Percentiles rank a stretch among this genome's conserved stretches.
Conservation (phyloP, 176 grass and related monocot species). For the Aegilops sharonensis region DNA sequence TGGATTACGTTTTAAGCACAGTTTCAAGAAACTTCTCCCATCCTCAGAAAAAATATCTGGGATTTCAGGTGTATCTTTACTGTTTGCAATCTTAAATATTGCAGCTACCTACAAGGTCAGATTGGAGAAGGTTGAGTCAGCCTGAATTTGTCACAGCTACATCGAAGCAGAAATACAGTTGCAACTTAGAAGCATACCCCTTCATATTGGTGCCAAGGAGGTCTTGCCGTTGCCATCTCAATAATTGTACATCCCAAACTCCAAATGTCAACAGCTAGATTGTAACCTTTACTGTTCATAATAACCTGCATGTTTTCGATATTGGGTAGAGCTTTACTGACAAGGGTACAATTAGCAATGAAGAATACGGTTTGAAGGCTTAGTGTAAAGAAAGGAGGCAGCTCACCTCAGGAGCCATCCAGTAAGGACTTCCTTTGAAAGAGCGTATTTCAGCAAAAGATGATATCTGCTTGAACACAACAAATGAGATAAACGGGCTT, state of each 20-base stretch:
- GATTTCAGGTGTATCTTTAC: slow-evolving; percentile 96
- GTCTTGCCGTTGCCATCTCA: slow-evolving; percentile 94
- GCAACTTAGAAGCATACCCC: slow-evolving; percentile 64
- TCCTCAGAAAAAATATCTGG: slow-evolving; percentile 71
- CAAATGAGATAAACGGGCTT: slow-evolving; percentile 24
- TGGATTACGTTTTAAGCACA: slow-evolving; percentile 81
- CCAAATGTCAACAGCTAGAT: slow-evolving; percentile 92
- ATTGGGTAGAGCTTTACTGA: neutral
- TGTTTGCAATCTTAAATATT: slow-evolving; percentile 98
- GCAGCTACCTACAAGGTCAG: slow-evolving; percentile 76
- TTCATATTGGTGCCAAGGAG: slow-evolving; percentile 92
- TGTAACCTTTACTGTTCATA: slow-evolving; percentile 88
- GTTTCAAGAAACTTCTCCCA: slow-evolving; percentile 70
- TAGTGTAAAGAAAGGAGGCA: slow-evolving; percentile 9
- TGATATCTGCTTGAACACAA: slow-evolving; percentile 71
- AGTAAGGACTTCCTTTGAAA: slow-evolving; percentile 99
- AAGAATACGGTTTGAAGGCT: neutral
- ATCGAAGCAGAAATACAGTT: slow-evolving; percentile 39
- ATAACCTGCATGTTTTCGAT: slow-evolving; percentile 59
- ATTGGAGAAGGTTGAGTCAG: slow-evolving; percentile 14
- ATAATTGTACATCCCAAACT: slow-evolving; percentile 96
- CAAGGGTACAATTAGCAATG: neutral
- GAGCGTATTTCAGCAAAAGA: slow-evolving; percentile 92
- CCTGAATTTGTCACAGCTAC: neutral
- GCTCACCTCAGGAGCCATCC: slow-evolving; percentile 98